phyloP scores from a whole-genome alignment of 75 land plant genomes.

The Picea sitchensis region DNA sequence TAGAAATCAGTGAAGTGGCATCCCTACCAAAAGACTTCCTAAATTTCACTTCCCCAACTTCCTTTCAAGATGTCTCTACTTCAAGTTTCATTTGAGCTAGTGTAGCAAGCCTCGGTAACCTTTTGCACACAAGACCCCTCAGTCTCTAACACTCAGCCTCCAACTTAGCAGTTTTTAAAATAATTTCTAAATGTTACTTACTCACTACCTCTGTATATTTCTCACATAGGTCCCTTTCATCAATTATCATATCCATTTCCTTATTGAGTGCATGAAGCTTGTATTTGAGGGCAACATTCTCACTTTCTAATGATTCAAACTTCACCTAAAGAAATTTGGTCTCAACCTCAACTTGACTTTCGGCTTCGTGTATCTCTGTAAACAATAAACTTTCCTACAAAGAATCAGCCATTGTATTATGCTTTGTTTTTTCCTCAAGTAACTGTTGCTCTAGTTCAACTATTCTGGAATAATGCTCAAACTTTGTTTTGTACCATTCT shows the following conservation, averaged over 20 bases:
- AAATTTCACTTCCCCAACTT: conserved; percentile 11
- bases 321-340: conserved; percentile 33
- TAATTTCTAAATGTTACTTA: conserved; percentile 67
- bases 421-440: conserved; percentile 34
- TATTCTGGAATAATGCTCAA: conserved; percentile 47
- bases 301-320: conserved; percentile 56
- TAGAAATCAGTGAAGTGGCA: conserved; percentile 26
- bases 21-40: conserved; percentile 34
- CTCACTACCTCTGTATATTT: conserved; percentile 62
- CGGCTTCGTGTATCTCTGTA: conserved; percentile 52
- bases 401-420: conserved; percentile 14
- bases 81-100: conserved; percentile 51
- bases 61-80: conserved; percentile 27
- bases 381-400: conserved; percentile 51
- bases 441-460: conserved; percentile 38
- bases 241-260: conserved; percentile 45
- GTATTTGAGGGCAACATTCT: conserved; percentile 54
- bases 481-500: conserved; percentile 55
- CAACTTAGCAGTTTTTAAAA: conserved; percentile 70
- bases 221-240: conserved; percentile 65
- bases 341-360: conserved; percentile 66
- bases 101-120: conserved; percentile 30
- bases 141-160: conserved; percentile 82
- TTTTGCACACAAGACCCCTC: conserved; percentile 38
- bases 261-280: conserved; percentile 42